Base-by-base conservation (phyloP, 2,329 filamentous ascomycete species). In the Falciphora oryzae region DNA sequence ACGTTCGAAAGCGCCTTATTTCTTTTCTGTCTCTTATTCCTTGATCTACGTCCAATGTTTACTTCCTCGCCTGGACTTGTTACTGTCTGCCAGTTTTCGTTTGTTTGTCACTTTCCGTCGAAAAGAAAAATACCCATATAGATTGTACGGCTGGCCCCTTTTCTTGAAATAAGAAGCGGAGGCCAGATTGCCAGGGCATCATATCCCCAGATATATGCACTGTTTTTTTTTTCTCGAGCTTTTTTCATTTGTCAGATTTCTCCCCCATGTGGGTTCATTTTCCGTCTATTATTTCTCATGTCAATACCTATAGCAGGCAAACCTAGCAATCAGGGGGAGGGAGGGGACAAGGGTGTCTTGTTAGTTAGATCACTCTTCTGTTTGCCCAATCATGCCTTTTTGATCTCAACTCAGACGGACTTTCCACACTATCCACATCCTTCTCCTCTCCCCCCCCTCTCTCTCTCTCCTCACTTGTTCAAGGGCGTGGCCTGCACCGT, bases 61-160 rank as follows among this genome's bases (percentile, higher is more conserved):
- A 10, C 10, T 32, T 4, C 10, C 3, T 10, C 32, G 29, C 35
- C 35, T 31, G 29, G 25, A 60, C 59, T 27, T 10, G 18, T 27
- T 27, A 10, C 44, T 53, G n/a, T 57, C 31, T 25, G 27, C 62
- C 18, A 29, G 50, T 63, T 63, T 25, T 63, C 59, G 56, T 38
- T 62, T 62, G 18, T 62, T 56, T n/a, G n/a, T 22, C 27, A 29
- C n/a, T 62, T 62, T 29, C 28, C 57, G 38, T 62, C 14, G 35
- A 56, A 38, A 62, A 27, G 29, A 62, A 62, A 62, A 62, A 53
- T 53, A 50, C 64, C 64, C 64, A 56, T 65, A 65, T 65, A 65
- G 64, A 65, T 63, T 65, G 60, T 29, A 60, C 29, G 32, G 61
- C 61, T 60, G 57, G 32, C 60, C 38, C 22, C 29, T 35, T 32